phyloP scores from a whole-genome alignment of 768 basidiomycete genomes.

The Suillus ampliporus region DNA sequence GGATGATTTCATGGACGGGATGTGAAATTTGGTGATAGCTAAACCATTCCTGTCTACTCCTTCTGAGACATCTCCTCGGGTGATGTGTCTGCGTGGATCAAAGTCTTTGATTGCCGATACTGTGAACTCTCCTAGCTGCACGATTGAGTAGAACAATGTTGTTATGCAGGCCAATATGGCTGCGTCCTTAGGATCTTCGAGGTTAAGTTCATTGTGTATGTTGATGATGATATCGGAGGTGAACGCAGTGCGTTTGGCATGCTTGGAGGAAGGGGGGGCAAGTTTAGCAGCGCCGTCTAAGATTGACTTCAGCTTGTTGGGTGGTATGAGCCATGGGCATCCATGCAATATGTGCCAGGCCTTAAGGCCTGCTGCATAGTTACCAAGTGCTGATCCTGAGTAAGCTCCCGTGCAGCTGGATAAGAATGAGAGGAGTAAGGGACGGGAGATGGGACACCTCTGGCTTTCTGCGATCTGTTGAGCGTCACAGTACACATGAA shows the following conservation, averaged over 20 bases:
- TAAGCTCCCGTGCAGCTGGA: conserved; percentile 18
- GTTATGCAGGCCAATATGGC: conserved; percentile 44
- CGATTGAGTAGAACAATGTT: conserved; percentile 41
- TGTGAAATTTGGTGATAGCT: conserved; percentile 26
- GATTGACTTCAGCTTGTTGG: conserved; percentile 15
- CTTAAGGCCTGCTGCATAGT: conserved; percentile 22
- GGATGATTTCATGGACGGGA: conserved; percentile 17
- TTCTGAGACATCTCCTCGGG: conserved; percentile 12
- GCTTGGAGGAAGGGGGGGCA: conserved; percentile 29
- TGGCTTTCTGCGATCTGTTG: conserved; percentile 15
- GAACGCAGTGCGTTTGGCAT: conserved; percentile 18
- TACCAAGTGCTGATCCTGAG: conserved; percentile 12
- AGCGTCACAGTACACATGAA: conserved; percentile 26
- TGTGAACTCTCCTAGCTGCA: conserved; percentile 46
- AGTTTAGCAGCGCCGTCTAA: conserved; percentile 7
- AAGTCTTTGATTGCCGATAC: conserved; percentile 39
- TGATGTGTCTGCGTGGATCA: conserved; percentile 36
- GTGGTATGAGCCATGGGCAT: conserved; percentile 17
- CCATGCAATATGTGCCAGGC: conserved; percentile 34
- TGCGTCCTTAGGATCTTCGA: conserved; percentile 34
- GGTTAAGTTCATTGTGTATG: conserved; percentile 25
- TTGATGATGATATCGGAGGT: not conserved
- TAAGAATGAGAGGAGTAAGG: conserved; percentile 19
- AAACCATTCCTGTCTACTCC: conserved; percentile 28
- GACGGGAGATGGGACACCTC: conserved; percentile 14